Evolutionary conservation across 305 asterid species (phyloP), one percentile per base, ranked within the genome.

Genomic region (Solanum hybrid): DNA sequence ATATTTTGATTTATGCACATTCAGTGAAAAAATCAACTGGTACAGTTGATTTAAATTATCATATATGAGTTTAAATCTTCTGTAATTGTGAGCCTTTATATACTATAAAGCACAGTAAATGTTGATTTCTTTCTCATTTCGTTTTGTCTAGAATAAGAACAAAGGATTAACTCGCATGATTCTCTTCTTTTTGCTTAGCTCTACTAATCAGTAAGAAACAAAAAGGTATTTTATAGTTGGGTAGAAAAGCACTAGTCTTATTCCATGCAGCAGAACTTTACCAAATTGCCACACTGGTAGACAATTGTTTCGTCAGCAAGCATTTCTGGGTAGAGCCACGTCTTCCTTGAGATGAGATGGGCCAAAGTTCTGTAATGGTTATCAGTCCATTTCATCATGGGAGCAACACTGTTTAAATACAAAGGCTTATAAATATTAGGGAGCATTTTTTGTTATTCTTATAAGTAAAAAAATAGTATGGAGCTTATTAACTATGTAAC

Each of bases 301-400:
- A 96, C 96, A 91, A 95, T 95, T 90, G 98, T 97, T 91, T 96
- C 97, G 35, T 99, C 98, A 91, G 98, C 97, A 92, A 96, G 92
- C 99, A 97, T 96, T 95, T 97, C 98, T 3, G 99, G 93, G 91
- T 96, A 96, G 86, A 96, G 93, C 97, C 98, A 96, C 89, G 98
- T 95, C 89, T 92, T 95, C 91, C 95, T 96, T 10, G 98, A 91
- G 87, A 97, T 93, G 91, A 96, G 91, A 71, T 97, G 97, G 82
- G 98, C 97, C 95, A 96, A 89, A 91, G 99, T 96, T 91, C 99
- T 95, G 90, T 89, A 97, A 89, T 95, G 96, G 90, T 94, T 97
- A 94, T 96, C 95, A 7, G 98, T 96, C 95, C 91, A 95, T 5
- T 97, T 98, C 99, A 97, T 97, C 99, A 97, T 96, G 31, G 98